Evolutionary conservation across 2,329 filamentous ascomycete genomes (phyloP).

Genomic region (Sporothrix dimorphospora): DNA sequence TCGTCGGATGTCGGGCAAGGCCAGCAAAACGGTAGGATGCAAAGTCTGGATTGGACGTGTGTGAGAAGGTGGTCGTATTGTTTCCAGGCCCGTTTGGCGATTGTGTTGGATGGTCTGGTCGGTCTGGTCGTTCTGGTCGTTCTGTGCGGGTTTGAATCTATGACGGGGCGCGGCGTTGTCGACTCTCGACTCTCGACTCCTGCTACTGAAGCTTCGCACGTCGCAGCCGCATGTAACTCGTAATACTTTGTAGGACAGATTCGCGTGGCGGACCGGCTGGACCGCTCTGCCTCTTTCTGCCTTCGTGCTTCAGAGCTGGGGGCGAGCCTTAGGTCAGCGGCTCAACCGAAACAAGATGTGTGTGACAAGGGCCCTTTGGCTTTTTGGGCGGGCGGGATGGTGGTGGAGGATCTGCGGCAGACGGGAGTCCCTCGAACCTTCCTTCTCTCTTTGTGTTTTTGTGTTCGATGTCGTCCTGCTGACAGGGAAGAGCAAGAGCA

Average conservation of each 20-base stretch:
- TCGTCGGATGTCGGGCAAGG: slow-evolving; percentile 18
- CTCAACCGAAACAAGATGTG: slow-evolving; percentile 37
- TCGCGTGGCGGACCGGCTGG: slow-evolving; percentile 24
- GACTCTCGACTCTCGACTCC: background rate
- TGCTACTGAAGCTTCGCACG: background rate
- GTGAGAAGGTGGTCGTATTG: slow-evolving; percentile 22
- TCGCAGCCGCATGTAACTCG: slow-evolving; percentile 7
- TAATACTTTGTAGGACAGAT: slow-evolving; percentile 16
- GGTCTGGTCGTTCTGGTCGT: background rate
- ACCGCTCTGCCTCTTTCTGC: slow-evolving; percentile 17
- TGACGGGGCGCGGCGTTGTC: background rate
- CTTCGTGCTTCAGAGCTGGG: slow-evolving; percentile 22
- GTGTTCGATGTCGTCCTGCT: background rate
- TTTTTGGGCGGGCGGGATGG: slow-evolving; percentile 22
- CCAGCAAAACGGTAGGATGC: slow-evolving; percentile 3
- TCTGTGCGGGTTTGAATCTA: background rate
- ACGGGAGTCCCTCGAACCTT: slow-evolving; percentile 16
- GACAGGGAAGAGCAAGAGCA: background rate
- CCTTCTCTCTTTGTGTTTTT: background rate
- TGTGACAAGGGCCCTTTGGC: slow-evolving; percentile 29
- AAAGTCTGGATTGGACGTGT: slow-evolving; percentile 18
- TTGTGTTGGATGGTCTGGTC: background rate
- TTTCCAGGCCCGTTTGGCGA: background rate
- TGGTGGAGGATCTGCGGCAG: slow-evolving; percentile 30
- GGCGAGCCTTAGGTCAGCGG: slow-evolving; percentile 32